Evolutionary conservation across 257 asterid genomes (phyloP), one percentile per base, ranked within the genome.

Genomic region (Cynanchum wilfordii): DNA sequence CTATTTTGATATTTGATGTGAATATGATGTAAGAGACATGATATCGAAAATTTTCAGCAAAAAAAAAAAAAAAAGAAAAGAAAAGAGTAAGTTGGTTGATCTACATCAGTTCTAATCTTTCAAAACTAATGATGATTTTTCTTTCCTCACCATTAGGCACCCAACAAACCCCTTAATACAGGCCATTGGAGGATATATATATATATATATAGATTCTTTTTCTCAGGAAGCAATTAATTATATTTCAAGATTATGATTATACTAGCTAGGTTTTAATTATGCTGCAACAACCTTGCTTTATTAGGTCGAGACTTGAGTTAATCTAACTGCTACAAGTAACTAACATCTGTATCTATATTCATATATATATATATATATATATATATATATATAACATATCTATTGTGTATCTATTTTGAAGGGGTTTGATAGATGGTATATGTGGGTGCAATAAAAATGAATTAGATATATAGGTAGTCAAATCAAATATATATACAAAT

Each of bases 131-230:
- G 45, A 57, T 57, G 15, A 3, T 10, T 20, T 69, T 20, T 51
- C 7, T 10, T 66, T 10, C 12, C 44, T 30, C 15, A 27, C 10
- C 10, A 17, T 54, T 57, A 9, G 16, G 58, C 55, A 20, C 60
- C 54, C 27, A 59, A 72, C 76, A 25, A 59, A 57, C 58, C 20
- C 68, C 47, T 59, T 59, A 40, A 40, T 40, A 0, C 12, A 44
- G 59, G n/a, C 68, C 57, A 56, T 56, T 71, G 75, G 58, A 58
- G 29, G 75, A 42, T 45, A 24, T 33, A 33, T 33, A 33, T 33
- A 33, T 33, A 30, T n/a, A n/a, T n/a, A n/a, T n/a, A n/a, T n/a
- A n/a, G n/a, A n/a, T n/a, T 2, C 5, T 4, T 36, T 16, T 15
- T 36, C 25, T 7, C 7, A 36, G 30, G 0, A 55, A 17, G 27